Evolutionary conservation across 78 protist species (phyloP), one percentile per base, ranked within the genome.

Genomic region (Tieghemostelium lacteum): DNA sequence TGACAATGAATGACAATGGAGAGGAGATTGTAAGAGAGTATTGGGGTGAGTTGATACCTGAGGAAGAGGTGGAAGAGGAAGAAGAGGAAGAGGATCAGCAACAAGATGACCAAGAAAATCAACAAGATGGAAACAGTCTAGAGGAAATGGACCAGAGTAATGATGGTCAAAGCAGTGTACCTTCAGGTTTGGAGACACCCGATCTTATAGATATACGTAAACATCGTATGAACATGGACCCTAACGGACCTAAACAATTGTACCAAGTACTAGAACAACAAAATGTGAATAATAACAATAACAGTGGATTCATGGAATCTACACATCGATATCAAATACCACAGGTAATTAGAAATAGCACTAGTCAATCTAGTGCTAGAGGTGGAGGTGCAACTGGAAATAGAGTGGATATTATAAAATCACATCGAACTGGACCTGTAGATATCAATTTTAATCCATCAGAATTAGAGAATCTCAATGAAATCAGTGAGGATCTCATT

Each of bases 41-140:
- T 40, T 87, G 96, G 96, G 96, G 95, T 20, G 94, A 74, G 33
- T 1, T 86, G 22, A 86, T 89, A 61, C 95, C 87, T 1, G 96
- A 77, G 29, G 80, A 86, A 33, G 97, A 87, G 24, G 92, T 70
- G 40, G 54, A 2, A 1, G 96, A 89, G 24, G 92, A 76, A 28
- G 77, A 73, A 20, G 94, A 94, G 64, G 94, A 55, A 22, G 96
- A 83, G n/a, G 95, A 60, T 33, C 96, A 75, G 5, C 96, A 80
- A 50, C 96, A 67, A 20, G 89, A 62, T 20, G 80, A 3, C 31
- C 91, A 34, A 28, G 73, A 71, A 20, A 75, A 57, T 1, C 72
- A 63, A 10, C 73, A 63, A 5, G 75, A 26, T 31, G 75, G 31
- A 54, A 45, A 34, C 62, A 5, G 0, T 22, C 24, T 34, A 10